Percentiles rank a stretch among this genome's conserved stretches.
These are phyloP conservation scores for Forsythia viridissima DNA, from an alignment of 257 asterid genomes.

Conservation along the genomic window DNA sequence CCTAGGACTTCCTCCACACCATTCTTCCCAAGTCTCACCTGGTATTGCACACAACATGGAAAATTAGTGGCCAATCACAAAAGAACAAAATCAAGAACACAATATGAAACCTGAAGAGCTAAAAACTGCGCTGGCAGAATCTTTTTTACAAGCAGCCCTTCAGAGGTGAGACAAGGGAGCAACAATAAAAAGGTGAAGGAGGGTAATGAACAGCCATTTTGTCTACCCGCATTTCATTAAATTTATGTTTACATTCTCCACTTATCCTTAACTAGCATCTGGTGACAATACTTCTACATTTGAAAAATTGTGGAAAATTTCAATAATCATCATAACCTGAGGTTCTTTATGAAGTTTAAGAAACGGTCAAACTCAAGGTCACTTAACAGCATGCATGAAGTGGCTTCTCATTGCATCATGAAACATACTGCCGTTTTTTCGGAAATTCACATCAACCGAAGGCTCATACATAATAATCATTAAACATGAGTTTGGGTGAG, in stretches of 20 bases:
- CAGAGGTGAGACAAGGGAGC: background rate
- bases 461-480: background rate
- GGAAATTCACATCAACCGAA: background rate
- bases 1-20: constrained; percentile 83
- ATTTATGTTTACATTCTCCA: background rate
- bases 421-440: background rate
- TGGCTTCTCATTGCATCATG: background rate
- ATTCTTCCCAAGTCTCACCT: constrained; percentile 81
- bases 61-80: background rate
- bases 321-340: background rate
- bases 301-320: background rate
- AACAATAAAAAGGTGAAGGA: background rate
- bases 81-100: background rate
- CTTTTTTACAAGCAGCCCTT: background rate
- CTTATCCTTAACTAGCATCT: background rate
- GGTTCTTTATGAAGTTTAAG: background rate
- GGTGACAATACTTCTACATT: background rate
- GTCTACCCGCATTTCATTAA: background rate
- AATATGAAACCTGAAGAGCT: too few species aligned
- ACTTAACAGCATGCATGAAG: background rate
- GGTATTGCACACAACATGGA: background rate
- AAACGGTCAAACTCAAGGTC: background rate
- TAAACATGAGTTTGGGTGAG: background rate
- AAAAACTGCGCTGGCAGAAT: background rate
- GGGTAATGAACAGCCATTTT: background rate